Percentiles rank a stretch among this genome's conserved stretches.
Evolutionary conservation across 345 rosid genomes (phyloP).

Genomic region (Lepidium sativum): DNA sequence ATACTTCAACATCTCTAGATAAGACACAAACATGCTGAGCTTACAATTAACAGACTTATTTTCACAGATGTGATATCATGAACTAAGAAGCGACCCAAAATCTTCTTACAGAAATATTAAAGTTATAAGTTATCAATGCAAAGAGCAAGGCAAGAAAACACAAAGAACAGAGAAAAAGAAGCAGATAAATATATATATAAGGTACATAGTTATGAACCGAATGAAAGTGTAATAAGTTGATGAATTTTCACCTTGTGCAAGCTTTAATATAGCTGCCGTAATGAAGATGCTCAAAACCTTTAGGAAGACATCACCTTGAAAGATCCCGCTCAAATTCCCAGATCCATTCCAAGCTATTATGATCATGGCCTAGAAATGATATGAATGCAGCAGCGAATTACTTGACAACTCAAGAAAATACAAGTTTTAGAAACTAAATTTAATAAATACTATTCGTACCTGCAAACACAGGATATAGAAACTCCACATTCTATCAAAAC

Average conservation of each 20-base stretch:
- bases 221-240: neutral
- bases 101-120: neutral
- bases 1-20: neutral
- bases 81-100: neutral
- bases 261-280: slow-evolving; percentile 55
- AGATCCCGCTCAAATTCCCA: slow-evolving; percentile 32
- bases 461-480: slow-evolving; percentile 48
- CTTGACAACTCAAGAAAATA: neutral
- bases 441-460: slow-evolving; percentile 21
- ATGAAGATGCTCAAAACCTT: slow-evolving; percentile 59
- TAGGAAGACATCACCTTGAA: slow-evolving; percentile 44
- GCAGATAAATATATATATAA: neutral
- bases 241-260: slow-evolving; percentile 38
- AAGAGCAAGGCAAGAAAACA: neutral
- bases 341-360: slow-evolving; percentile 61
- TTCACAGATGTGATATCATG: neutral
- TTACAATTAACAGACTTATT: neutral
- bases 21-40: neutral
- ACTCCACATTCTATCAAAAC: slow-evolving; percentile 63
- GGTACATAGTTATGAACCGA: neutral
- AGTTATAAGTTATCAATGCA: neutral
- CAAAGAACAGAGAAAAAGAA: neutral
- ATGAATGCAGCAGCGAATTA: slow-evolving; percentile 11
- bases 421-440: neutral
- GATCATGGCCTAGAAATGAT: slow-evolving; percentile 47